Base-by-base conservation (phyloP, 306 rosid genomes). In the Hippophae gyantsensis region DNA sequence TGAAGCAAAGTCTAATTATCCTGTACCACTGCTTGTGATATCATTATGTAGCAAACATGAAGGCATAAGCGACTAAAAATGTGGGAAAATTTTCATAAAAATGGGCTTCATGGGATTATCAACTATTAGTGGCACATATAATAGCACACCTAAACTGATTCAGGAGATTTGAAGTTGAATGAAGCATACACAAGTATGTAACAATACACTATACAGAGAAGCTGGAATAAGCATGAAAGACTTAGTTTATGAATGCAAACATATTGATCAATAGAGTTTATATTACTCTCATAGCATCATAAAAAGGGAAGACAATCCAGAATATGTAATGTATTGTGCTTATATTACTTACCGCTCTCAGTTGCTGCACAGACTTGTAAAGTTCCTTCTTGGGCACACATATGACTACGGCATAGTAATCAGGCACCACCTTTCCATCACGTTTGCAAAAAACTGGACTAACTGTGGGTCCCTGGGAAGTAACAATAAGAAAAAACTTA, bases 341-440 rank as follows among this genome's bases (percentile, higher is more conserved):
- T 13, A 66, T 12, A 7, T 38, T 57, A 73, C 99, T 88, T 73
- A 92, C 99, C 68, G 82, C 93, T 78, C 99, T 80, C 58, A 85
- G 69, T 58, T 88, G 99, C 67, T 75, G 88, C 8, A 92, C 82
- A 50, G 95, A 83, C 73, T 92, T 85, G 85, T 92, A 92, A 40
- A 92, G 72, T 5, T 72, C 80, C 58, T 80, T 88, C 74, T 88
- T 84, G 23, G 95, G 94, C 58, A 92, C 97, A 27, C 96, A 87
- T 66, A 92, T 86, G 69, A 82, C 95, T 1, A 92, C 81, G 63
- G 96, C 99, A 55, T 75, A 92, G 83, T 83, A 88, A 70, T 92
- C 96, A 43, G 81, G 66, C 8, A 66, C 6, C 14, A 80, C 77
- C 69, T 71, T 66, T 64, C 99, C 96, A 52, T 80, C 86, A 9